Evolutionary conservation across 1,284 basidiomycete species (phyloP).

Genomic region (Polyporus tsugae): DNA sequence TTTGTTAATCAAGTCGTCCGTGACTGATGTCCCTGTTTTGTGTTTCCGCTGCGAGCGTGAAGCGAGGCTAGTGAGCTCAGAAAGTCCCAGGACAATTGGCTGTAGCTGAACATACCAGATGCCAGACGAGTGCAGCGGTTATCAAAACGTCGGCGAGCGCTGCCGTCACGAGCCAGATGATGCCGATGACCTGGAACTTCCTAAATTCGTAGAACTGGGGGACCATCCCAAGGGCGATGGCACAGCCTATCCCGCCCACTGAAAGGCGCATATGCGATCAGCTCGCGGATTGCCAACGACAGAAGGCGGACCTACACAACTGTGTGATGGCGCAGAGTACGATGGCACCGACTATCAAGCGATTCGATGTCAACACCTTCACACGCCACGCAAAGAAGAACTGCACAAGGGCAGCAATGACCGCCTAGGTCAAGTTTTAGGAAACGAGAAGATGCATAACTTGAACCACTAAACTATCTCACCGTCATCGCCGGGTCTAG

Average conservation of each 20-base stretch:
- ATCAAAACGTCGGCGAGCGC: not conserved
- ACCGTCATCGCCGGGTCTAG: not conserved
- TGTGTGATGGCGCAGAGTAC: not conserved
- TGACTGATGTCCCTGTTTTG: conserved; percentile 12
- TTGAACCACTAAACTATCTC: not conserved
- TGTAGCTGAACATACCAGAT: not conserved
- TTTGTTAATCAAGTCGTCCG: conserved; percentile 8
- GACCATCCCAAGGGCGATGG: not conserved
- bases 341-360: conserved; percentile 9
- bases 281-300: not conserved
- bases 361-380: conserved; percentile 28
- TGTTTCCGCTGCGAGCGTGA: conserved; percentile 1
- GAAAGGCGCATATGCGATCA: not conserved
- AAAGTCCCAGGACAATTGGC: not conserved
- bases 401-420: conserved; percentile 46
- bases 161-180: conserved; percentile 1
- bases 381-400: conserved; percentile 50
- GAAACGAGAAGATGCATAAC: not conserved
- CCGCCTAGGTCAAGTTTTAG: conserved; percentile 38
- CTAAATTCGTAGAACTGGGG: not conserved
- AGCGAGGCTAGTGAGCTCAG: not conserved
- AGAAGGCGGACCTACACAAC: not conserved
- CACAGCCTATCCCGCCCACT: not conserved
- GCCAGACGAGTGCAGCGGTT: not conserved
- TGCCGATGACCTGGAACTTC: not conserved